Percentiles rank a stretch among this genome's conserved stretches.
Evolutionary conservation across 2,329 filamentous ascomycete species (phyloP).

Genomic region (Cercospora sp.): DNA sequence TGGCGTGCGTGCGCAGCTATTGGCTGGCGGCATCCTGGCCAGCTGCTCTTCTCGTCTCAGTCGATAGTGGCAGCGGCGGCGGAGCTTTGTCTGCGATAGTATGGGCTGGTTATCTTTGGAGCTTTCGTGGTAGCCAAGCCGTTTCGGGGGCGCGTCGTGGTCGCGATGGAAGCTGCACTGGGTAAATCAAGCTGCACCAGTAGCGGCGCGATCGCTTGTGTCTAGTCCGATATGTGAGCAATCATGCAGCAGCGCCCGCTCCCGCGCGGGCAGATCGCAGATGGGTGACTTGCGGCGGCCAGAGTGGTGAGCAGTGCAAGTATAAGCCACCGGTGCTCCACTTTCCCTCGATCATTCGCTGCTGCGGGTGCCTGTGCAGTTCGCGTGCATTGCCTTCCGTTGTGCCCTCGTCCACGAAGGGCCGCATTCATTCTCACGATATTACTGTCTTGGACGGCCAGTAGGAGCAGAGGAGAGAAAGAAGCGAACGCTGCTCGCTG

Average conservation of each 20-base stretch:
- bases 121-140: constrained; percentile 15
- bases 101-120: constrained; percentile 18
- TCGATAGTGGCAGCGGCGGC: constrained; percentile 17
- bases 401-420: constrained; percentile 14
- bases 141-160: constrained; percentile 14
- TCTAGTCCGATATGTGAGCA: constrained; percentile 26
- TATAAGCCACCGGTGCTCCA: constrained; percentile 24
- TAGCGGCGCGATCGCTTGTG: constrained; percentile 23
- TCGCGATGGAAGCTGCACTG: constrained; percentile 14
- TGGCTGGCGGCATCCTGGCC: constrained; percentile 20
- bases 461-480: neutral
- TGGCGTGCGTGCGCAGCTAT: constrained; percentile 18
- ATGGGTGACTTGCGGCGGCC: constrained; percentile 15
- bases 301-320: constrained; percentile 11
- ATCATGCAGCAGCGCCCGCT: constrained; percentile 27
- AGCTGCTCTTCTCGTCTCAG: constrained; percentile 16
- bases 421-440: constrained; percentile 8
- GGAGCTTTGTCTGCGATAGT: constrained; percentile 27
- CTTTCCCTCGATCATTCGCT: constrained; percentile 20
- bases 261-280: constrained; percentile 24
- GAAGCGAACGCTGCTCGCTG: neutral
- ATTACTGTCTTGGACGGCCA: neutral
- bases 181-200: neutral
- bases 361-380: constrained; percentile 20
- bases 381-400: constrained; percentile 21